Base-by-base conservation (phyloP, 345 rosid genomes). In the Pistacia integerrima region DNA sequence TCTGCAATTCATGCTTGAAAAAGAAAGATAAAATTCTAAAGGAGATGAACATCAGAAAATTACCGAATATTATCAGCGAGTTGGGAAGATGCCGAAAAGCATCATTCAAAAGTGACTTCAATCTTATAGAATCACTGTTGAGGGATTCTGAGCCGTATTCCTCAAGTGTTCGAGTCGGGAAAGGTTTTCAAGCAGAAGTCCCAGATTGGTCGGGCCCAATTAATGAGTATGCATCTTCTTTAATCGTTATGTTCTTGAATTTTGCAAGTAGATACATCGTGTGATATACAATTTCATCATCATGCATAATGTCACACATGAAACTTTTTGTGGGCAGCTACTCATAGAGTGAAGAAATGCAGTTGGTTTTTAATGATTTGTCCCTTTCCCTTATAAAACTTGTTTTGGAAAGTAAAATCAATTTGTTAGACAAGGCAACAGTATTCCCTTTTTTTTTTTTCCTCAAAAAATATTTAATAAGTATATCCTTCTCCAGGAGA, bases 131-230 rank as follows among this genome's bases (percentile, higher is more conserved):
- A 65, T 77, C 76, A 65, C 88, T 88, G 89, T 78, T 89, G 90
- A 86, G 82, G 74, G 94, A 86, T 73, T 57, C 76, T 44, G 86
- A 77, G 79, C 90, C 94, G 22, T 86, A 86, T 82, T 81, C 36
- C 70, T 82, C 83, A 49, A 70, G 78, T 69, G 83, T 89, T 81
- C 89, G 91, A 54, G 76, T 90, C 68, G 98, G 99, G 17, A 97
- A 90, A 85, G 90, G 92, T 81, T 91, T 88, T 79, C 98, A 97
- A 90, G 94, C 95, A 5, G 89, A 94, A 60, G 90, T 97, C 78
- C 92, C 97, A 73, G 93, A 88, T 35, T 90, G 98, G 96, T 82
- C 84, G 61, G 97, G 91, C 82, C 97, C 94, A 75, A 71, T 77
- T 48, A 79, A 74, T 44, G 73, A 81, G 97, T 96, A 87, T 73